Conservation (phyloP, 352 stramenopile species). For the Globisporangium nagaii region DNA sequence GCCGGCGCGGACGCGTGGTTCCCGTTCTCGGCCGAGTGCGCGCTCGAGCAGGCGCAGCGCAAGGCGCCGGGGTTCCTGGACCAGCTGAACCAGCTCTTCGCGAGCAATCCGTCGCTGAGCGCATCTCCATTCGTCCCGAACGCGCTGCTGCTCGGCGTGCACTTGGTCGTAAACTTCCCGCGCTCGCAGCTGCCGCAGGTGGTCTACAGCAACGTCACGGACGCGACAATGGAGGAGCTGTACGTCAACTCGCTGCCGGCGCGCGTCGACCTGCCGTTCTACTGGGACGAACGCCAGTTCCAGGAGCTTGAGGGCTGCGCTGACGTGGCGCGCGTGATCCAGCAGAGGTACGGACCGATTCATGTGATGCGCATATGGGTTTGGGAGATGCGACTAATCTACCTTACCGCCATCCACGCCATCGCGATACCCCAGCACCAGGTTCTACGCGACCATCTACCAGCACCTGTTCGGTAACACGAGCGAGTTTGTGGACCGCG, state of each 20-base stretch:
- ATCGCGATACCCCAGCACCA: too few relatives aligned
- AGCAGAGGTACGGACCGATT: slow-evolving; percentile 42
- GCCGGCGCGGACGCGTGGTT: slow-evolving; percentile 52
- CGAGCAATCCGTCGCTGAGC: slow-evolving; percentile 21
- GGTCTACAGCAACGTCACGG: slow-evolving; percentile 10
- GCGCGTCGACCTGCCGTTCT: slow-evolving; percentile 60
- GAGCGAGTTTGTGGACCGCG: slow-evolving; percentile 41
- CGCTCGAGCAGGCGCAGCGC: slow-evolving; percentile 47
- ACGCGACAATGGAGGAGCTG: slow-evolving; percentile 29
- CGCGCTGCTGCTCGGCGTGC: slow-evolving; percentile 55
- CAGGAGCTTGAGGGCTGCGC: slow-evolving; percentile 56
- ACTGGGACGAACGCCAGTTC: slow-evolving; percentile 59
- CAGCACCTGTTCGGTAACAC: slow-evolving; percentile 57
- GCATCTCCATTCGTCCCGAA: slow-evolving; percentile 50
- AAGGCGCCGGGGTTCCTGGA: slow-evolving; percentile 61
- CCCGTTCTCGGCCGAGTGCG: slow-evolving; percentile 69
- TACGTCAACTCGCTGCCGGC: slow-evolving; percentile 57
- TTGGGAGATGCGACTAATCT: too few relatives aligned
- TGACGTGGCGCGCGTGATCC: slow-evolving; percentile 48
- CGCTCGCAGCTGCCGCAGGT: slow-evolving; percentile 19
- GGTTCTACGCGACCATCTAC: slow-evolving; percentile 69
- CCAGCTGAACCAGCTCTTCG: slow-evolving; percentile 48
- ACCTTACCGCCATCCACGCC: too few relatives aligned
- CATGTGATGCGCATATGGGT: not conserved
- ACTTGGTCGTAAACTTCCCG: slow-evolving; percentile 61